Evolutionary conservation across 805 yeast species (phyloP).

Genomic region (Tetrapisispora pingtungensis): DNA sequence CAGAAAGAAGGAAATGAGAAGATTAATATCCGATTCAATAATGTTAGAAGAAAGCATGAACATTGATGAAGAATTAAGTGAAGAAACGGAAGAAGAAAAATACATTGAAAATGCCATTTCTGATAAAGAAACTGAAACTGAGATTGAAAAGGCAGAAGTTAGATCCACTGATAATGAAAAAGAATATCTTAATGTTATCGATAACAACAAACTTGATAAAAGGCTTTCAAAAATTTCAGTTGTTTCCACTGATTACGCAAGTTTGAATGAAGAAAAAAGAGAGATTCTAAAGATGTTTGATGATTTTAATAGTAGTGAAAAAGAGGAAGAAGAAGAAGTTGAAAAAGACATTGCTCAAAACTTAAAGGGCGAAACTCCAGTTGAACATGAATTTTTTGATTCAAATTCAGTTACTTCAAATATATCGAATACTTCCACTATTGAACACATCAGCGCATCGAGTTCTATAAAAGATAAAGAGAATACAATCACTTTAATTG

Average conservation of each 20-base stretch:
- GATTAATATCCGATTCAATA: conserved; percentile 1
- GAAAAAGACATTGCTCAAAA: not conserved
- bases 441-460: not conserved
- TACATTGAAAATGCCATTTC: conserved; percentile 2
- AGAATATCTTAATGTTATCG: not conserved
- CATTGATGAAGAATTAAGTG: not conserved
- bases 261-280: conserved; percentile 1
- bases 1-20: not conserved
- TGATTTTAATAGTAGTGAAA: not conserved
- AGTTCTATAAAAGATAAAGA: not conserved
- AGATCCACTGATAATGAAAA: not conserved
- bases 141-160: no score
- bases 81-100: not conserved
- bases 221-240: not conserved
- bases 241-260: not conserved
- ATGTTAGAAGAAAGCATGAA: conserved; percentile 1
- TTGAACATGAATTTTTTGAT: not conserved
- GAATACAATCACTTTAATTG: not conserved
- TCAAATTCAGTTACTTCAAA: not conserved
- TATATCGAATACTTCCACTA: not conserved
- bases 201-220: not conserved
- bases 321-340: not conserved
- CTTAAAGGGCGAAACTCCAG: not conserved
- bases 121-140: conserved; percentile 2
- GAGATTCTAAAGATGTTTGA: conserved; percentile 1